Percentiles rank a stretch among this genome's conserved stretches.
phyloP scores from a whole-genome alignment of 768 basidiomycete species.

The Rhizopogon rudus region DNA sequence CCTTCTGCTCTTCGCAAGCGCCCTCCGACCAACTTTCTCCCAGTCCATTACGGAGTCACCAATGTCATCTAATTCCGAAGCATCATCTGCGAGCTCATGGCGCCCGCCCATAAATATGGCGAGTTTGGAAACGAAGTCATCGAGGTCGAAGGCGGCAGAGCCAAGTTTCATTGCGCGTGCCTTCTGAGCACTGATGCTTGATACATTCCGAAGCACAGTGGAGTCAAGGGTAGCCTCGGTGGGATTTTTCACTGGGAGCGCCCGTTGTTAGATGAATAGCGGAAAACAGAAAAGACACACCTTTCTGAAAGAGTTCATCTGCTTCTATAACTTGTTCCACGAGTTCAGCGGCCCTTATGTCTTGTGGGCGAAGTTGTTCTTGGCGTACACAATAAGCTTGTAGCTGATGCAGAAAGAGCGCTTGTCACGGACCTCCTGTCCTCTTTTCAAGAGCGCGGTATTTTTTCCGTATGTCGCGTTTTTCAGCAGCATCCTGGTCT shows the following conservation, averaged over 20 bases:
- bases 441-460: conserved; percentile 64
- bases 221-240: conserved; percentile 92
- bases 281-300: conserved; percentile 25
- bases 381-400: conserved; percentile 29
- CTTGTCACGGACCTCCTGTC: conserved; percentile 50
- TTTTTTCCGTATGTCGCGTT: conserved; percentile 65
- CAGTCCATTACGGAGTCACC: conserved; percentile 61
- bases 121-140: conserved; percentile 81
- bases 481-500: conserved; percentile 79
- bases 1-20: conserved; percentile 73
- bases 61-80: conserved; percentile 49
- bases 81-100: conserved; percentile 37
- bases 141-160: conserved; percentile 83
- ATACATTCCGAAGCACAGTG: conserved; percentile 67
- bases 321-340: conserved; percentile 51
- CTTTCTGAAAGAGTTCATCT: conserved; percentile 61
- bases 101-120: conserved; percentile 73
- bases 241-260: conserved; percentile 60
- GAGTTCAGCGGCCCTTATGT: conserved; percentile 52
- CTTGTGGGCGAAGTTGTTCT: conserved; percentile 48
- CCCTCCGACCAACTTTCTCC: conserved; percentile 82
- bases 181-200: conserved; percentile 77
- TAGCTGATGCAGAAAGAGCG: background rate
- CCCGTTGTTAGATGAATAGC: background rate
- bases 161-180: conserved; percentile 91